Evolutionary conservation across 257 asterid species (phyloP), one percentile per base, ranked within the genome.

Genomic region (Voacanga thouarsii): DNA sequence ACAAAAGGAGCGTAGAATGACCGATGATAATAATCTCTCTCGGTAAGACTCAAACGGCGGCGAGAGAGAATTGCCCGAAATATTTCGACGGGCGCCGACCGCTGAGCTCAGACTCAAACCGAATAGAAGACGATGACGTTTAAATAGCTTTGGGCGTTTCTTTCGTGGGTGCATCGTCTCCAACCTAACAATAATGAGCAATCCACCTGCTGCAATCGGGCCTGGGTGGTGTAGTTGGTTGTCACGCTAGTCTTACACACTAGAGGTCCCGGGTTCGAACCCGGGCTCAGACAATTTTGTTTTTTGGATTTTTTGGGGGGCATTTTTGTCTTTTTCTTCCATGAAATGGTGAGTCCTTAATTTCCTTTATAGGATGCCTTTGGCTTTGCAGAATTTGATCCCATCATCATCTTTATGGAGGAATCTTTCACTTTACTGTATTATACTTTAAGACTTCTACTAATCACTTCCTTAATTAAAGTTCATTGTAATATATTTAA

Each of bases 161-260:
- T 5, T 44, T 4, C 4, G 6, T 4, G 47, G 4, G 8, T 8
- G 47, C 4, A 5, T 44, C 4, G 47, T 5, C 37, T 33, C 2
- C 37, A 33, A 33, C 37, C 37, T n/a, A n/a, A n/a, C n/a, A n/a
- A n/a, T n/a, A n/a, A n/a, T n/a, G n/a, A n/a, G n/a, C n/a, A n/a
- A n/a, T n/a, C n/a, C n/a, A n/a, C 37, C 37, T 33, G 37, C 37
- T 33, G 37, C 37, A 33, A 33, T 33, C 37, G 37, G 37, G 96
- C 92, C 96, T 95, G 98, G 97, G 99, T 93, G 97, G 99, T 93
- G 98, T 91, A 93, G 98, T 95, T 19, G 96, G 98, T 92, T 93
- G 93, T 93, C 99, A 96, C 96, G 96, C 96, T 96, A 92, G 98
- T 93, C 97, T 96, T 96, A 93, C 99, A 96, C 98, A 89, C 97